phyloP scores from a whole-genome alignment of 768 basidiomycete genomes.

The Boletales sp. region DNA sequence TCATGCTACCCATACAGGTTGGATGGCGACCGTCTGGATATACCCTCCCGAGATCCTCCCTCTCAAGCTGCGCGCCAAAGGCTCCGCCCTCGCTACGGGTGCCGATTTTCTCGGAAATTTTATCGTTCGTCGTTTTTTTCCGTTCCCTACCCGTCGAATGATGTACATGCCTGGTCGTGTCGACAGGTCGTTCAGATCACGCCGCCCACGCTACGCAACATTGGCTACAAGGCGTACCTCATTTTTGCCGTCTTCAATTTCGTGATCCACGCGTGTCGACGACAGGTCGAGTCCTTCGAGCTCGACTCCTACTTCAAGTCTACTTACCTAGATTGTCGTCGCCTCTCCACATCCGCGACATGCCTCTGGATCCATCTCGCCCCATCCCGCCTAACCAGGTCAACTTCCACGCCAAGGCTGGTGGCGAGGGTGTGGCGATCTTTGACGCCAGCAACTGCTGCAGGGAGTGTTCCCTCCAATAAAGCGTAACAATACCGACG shows the following conservation, averaged over 20 bases:
- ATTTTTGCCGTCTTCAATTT: constrained; percentile 5
- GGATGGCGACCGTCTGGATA: constrained; percentile 9
- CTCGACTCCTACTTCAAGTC: constrained; percentile 61
- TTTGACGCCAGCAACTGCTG: constrained; percentile 76
- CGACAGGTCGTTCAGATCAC: constrained; percentile 8
- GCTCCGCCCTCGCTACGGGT: constrained; percentile 1
- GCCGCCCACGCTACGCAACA: constrained; percentile 6
- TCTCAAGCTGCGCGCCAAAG: constrained; percentile 6
- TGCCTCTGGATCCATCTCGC: constrained; percentile 51
- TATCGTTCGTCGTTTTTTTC: constrained; percentile 13
- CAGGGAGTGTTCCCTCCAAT: constrained; percentile 85
- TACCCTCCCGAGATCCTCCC: constrained; percentile 8
- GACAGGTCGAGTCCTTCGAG: constrained; percentile 61
- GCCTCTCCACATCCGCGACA: constrained; percentile 62
- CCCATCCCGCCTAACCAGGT: constrained; percentile 68
- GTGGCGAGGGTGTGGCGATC: constrained; percentile 75
- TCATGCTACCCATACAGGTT: neutral
- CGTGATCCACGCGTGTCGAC: constrained; percentile 1
- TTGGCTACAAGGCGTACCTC: constrained; percentile 8
- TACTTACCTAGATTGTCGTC: constrained; percentile 66
- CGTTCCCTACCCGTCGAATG: neutral
- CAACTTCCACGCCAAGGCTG: constrained; percentile 75
- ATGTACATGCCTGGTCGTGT: neutral
- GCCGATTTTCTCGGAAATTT: constrained; percentile 9
- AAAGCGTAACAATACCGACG: constrained; percentile 58